Conservation (phyloP, 352 stramenopile species). For the Pythium pyrilobum region DNA sequence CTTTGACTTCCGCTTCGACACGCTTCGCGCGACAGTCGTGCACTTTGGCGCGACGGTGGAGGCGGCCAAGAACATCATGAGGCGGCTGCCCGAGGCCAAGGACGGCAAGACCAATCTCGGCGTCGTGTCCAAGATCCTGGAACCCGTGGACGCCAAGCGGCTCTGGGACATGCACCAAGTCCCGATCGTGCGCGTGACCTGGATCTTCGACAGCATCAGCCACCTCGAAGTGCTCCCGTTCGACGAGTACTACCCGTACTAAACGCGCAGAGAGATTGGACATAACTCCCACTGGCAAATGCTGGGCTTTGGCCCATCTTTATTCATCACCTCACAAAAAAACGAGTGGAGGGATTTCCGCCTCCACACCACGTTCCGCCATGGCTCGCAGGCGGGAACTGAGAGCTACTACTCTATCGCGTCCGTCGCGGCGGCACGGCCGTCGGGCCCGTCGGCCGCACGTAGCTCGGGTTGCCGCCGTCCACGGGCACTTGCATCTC, state of each 20-base stretch:
- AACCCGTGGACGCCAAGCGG: slow-evolving; percentile 40
- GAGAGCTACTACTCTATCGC: slow-evolving; percentile 16
- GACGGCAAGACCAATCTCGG: slow-evolving; percentile 31
- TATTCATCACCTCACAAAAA: too few relatives aligned
- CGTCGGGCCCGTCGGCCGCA: slow-evolving; percentile 5
- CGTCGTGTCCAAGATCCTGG: slow-evolving; percentile 68
- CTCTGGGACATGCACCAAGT: slow-evolving; percentile 69
- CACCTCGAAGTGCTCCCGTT: slow-evolving; percentile 77
- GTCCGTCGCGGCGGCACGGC: slow-evolving; percentile 13
- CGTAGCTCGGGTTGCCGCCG: slow-evolving; percentile 30
- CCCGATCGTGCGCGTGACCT: slow-evolving; percentile 81
- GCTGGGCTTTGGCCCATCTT: too few relatives aligned
- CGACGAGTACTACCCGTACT: slow-evolving; percentile 87
- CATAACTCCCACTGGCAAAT: too few relatives aligned
- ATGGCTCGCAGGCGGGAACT: too few relatives aligned
- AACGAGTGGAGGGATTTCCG: too few relatives aligned
- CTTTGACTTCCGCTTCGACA: slow-evolving; percentile 73
- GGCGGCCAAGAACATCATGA: slow-evolving; percentile 10
- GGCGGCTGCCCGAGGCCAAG: neutral
- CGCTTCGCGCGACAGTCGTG: slow-evolving; percentile 48
- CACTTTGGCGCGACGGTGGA: slow-evolving; percentile 65
- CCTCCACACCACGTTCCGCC: too few relatives aligned
- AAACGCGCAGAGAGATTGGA: too few relatives aligned
- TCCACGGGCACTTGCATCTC: slow-evolving; percentile 89
- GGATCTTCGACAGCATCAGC: slow-evolving; percentile 87